phyloP scores from a whole-genome alignment of 169 alveolate species.

The Plasmodium malariae region DNA sequence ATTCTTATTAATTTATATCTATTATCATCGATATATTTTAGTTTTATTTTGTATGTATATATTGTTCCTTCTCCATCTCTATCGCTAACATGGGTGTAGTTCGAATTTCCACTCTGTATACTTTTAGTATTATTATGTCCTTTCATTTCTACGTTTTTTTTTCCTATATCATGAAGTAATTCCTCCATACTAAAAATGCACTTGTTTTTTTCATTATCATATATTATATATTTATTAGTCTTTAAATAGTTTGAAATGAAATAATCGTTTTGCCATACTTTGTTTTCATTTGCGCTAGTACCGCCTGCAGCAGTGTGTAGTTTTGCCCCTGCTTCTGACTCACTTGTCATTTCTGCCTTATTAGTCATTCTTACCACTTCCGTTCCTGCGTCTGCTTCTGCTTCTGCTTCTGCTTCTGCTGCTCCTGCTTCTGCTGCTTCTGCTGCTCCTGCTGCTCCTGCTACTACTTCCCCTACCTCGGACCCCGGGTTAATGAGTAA shows the following conservation, averaged over 20 bases:
- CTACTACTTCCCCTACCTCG: no score
- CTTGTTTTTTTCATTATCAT: conserved; percentile 54
- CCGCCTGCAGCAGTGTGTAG: neutral
- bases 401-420: neutral
- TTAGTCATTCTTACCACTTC: neutral
- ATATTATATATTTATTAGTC: conserved; percentile 27
- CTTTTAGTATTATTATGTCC: neutral
- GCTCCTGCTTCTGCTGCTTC: neutral
- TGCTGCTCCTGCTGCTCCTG: neutral
- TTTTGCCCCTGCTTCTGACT: neutral
- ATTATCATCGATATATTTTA: conserved; percentile 19
- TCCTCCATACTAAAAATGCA: conserved; percentile 45
- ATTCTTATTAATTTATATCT: conserved; percentile 37
- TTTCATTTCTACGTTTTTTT: no score
- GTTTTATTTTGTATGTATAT: neutral
- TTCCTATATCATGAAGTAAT: conserved; percentile 7
- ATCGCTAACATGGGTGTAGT: neutral
- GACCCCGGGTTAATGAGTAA: neutral
- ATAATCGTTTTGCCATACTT: neutral
- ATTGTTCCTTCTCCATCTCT: neutral
- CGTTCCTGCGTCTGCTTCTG: neutral
- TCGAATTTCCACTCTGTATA: neutral
- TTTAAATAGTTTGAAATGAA: neutral
- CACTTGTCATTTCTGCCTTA: neutral
- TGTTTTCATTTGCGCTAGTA: neutral